These are phyloP conservation scores for Trichaptum fuscoviolaceum DNA, from an alignment of 768 basidiomycete genomes.

Conservation along the genomic window DNA sequence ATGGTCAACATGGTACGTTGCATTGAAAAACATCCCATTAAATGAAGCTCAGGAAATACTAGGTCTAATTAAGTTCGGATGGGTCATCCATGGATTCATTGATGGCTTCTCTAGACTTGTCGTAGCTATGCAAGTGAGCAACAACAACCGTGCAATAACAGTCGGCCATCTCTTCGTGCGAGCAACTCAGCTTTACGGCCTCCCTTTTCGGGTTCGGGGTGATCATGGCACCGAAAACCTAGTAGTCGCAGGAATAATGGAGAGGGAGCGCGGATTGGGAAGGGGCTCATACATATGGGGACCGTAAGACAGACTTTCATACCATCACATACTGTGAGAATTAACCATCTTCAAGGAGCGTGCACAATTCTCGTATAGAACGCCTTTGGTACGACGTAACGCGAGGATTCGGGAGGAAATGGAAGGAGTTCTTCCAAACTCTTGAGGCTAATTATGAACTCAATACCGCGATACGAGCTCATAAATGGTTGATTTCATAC, in stretches of 20 bases:
- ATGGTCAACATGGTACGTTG: constrained; percentile 23
- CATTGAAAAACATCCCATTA: background rate
- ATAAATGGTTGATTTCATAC: constrained; percentile 25
- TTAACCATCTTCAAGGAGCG: constrained; percentile 11
- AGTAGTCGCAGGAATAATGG: constrained; percentile 22
- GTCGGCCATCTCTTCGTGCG: constrained; percentile 16
- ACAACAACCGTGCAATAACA: constrained; percentile 17
- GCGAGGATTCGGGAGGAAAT: constrained; percentile 18
- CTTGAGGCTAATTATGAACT: constrained; percentile 22
- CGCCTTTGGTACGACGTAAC: constrained; percentile 23
- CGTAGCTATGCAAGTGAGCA: constrained; percentile 11
- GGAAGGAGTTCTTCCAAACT: constrained; percentile 16
- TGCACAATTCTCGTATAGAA: constrained; percentile 24
- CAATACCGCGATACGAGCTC: constrained; percentile 14
- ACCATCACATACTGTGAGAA: background rate
- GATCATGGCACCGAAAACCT: constrained; percentile 26
- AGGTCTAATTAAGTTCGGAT: constrained; percentile 18
- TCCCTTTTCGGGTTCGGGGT: constrained; percentile 20
- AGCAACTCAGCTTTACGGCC: constrained; percentile 11
- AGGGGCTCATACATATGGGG: constrained; percentile 26
- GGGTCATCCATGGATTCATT: constrained; percentile 21
- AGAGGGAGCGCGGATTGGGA: constrained; percentile 12
- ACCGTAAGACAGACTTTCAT: constrained; percentile 5
- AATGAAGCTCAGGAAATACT: background rate
- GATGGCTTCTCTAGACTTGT: constrained; percentile 21